These are phyloP conservation scores for Globisporangium megalacanthum DNA, from an alignment of 352 stramenopile species.

Conservation along the genomic window DNA sequence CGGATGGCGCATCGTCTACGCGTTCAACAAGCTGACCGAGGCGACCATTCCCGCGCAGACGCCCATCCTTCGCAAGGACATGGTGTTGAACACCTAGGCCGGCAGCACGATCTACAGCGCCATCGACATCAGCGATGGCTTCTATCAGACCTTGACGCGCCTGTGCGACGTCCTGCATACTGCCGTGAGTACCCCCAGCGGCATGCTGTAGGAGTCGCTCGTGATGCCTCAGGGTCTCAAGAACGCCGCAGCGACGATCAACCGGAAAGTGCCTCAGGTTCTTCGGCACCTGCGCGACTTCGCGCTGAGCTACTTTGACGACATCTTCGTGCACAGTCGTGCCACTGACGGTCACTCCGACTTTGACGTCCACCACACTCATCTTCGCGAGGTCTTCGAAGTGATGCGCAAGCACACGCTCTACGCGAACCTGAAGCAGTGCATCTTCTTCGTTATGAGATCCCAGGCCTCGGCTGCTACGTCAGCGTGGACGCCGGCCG, in stretches of 20 bases:
- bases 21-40: conserved; percentile 29
- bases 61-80: conserved; percentile 24
- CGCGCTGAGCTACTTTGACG: conserved; percentile 6
- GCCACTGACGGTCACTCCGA: no score
- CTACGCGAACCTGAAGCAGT: conserved; percentile 2
- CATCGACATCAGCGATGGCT: conserved; percentile 25
- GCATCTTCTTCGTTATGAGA: neutral
- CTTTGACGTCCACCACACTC: neutral
- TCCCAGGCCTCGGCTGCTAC: neutral
- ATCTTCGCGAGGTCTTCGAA: neutral
- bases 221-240: conserved; percentile 22
- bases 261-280: conserved; percentile 13
- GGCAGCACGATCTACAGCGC: conserved; percentile 23
- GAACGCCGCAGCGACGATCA: conserved; percentile 23
- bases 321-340: conserved; percentile 5
- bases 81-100: conserved; percentile 19
- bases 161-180: conserved; percentile 13
- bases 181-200: conserved; percentile 15
- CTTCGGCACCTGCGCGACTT: neutral
- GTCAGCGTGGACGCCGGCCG: conserved; percentile 3
- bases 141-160: conserved; percentile 25
- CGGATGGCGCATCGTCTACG: conserved; percentile 24
- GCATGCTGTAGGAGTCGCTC: conserved; percentile 22
- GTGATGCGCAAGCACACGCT: neutral
- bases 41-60: conserved; percentile 23